Base-by-base conservation (phyloP, 176 grass and related monocot genomes). In the Triticum dicoccoides region DNA sequence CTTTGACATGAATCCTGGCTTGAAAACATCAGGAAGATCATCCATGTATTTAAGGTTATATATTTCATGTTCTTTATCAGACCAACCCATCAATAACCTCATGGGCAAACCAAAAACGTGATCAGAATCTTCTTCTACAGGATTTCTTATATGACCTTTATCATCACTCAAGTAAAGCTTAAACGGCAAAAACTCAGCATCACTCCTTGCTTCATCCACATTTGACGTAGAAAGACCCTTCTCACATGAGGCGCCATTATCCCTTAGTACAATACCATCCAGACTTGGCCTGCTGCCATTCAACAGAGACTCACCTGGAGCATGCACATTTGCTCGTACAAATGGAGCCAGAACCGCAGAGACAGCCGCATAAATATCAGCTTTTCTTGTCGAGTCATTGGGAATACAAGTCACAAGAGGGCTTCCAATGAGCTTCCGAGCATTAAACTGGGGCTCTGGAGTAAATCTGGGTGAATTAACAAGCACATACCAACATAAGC, bases 21-120 rank as follows among this genome's bases (percentile, higher is more conserved):
- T 99, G 89, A 96, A 91, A 39, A 91, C 97, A 79, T 94, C 97
- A 82, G 97, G 90, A 78, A 99, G 92, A 87, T 90, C 88, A 18
- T 91, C 92, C 87, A 99, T 90, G 63, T 85, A 91, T 37, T 87
- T 91, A 58, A 88, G 76, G 81, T 97, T 90, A 82, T 96, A 99
- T 33, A 77, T 85, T 78, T 87, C 90, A 92, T 71, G 84, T 82
- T 93, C 92, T 89, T 64, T 89, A 17, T 94, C 94, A 78, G 90
- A 84, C 97, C 97, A 99, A 51, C 91, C 89, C 90, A 99, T 96
- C 73, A 92, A 47, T 88, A 99, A 69, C 80, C 85, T 96, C 54
- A 89, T 58, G 45, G 69, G 32, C 47, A 24, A 69, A 70, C 70
- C 83, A 25, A 71, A 39, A 58, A 54, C 77, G 84, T 32, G 45